These are phyloP conservation scores for Arthroderma sp. DNA, from an alignment of 2,329 filamentous ascomycete genomes.

Conservation along the genomic window DNA sequence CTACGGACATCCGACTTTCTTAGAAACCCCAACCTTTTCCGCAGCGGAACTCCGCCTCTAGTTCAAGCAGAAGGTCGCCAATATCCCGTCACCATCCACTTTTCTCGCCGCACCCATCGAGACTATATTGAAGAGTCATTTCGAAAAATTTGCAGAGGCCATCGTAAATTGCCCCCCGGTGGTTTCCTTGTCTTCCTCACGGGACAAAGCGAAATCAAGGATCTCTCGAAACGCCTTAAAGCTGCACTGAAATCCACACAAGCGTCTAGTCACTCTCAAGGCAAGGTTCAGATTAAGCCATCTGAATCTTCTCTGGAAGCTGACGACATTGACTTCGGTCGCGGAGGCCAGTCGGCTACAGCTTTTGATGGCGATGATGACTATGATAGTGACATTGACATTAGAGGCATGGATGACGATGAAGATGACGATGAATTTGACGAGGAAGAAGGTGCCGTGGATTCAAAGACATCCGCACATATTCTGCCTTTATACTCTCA, in stretches of 20 bases:
- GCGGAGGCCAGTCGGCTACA: slow-evolving; percentile 35
- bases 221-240: slow-evolving; percentile 68
- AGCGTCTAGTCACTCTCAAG: slow-evolving; percentile 42
- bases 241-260: slow-evolving; percentile 49
- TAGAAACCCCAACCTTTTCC: slow-evolving; percentile 69
- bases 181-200: slow-evolving; percentile 91
- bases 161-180: slow-evolving; percentile 78
- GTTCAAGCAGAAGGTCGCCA: slow-evolving; percentile 86
- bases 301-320: slow-evolving; percentile 67
- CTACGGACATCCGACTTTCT: slow-evolving; percentile 83
- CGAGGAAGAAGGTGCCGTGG: slow-evolving; percentile 48
- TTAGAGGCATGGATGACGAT: slow-evolving; percentile 47
- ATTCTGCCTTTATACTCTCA: slow-evolving; percentile 90
- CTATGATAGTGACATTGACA: slow-evolving; percentile 46
- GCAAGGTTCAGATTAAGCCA: slow-evolving; percentile 62
- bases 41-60: slow-evolving; percentile 60
- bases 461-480: slow-evolving; percentile 59
- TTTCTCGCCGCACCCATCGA: slow-evolving; percentile 65
- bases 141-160: slow-evolving; percentile 72
- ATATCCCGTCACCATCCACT: slow-evolving; percentile 80
- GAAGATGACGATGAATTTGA: slow-evolving; percentile 58
- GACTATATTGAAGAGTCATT: slow-evolving; percentile 90
- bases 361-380: slow-evolving; percentile 38
- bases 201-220: slow-evolving; percentile 78
- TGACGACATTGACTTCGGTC: slow-evolving; percentile 75